A percentile compares a stretch with the other conserved stretches of the same genome.
These are phyloP conservation scores for Grigorovia transvaalensis DNA, from an alignment of 805 yeast species.

Conservation along the genomic window DNA sequence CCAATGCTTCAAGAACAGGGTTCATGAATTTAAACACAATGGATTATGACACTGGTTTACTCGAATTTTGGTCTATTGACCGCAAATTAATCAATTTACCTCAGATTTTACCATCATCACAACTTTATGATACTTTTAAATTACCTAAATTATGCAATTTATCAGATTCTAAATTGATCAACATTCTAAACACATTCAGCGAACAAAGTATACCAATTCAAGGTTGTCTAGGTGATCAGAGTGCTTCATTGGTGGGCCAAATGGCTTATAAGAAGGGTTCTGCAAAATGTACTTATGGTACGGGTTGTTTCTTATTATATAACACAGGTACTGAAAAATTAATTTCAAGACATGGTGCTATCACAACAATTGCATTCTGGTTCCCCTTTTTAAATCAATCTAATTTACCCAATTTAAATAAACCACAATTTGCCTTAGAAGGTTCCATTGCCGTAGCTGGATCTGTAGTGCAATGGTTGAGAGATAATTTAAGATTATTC, in stretches of 20 bases:
- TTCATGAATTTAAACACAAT: constrained; percentile 72
- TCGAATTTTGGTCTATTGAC: constrained; percentile 74
- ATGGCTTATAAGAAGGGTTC: constrained; percentile 73
- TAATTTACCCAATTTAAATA: constrained; percentile 14
- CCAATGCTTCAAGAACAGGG: constrained; percentile 87
- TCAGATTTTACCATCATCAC: constrained; percentile 67
- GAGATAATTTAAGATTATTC: constrained; percentile 80
- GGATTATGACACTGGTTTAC: constrained; percentile 65
- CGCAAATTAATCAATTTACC: constrained; percentile 57
- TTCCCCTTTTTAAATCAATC: constrained; percentile 47
- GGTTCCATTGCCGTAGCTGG: constrained; percentile 97
- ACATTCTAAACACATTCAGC: constrained; percentile 42
- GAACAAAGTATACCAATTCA: constrained; percentile 58
- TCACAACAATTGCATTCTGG: constrained; percentile 88
- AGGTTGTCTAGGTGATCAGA: constrained; percentile 91
- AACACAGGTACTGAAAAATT: constrained; percentile 73
- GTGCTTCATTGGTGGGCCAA: constrained; percentile 89
- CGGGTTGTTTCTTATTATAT: constrained; percentile 85
- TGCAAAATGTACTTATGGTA: constrained; percentile 93
- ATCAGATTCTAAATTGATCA: constrained; percentile 19
- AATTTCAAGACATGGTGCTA: constrained; percentile 66
- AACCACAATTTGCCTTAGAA: constrained; percentile 82
- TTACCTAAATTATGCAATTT: constrained; percentile 22
- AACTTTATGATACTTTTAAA: constrained; percentile 61
- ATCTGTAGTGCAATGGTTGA: constrained; percentile 84